phyloP scores from a whole-genome alignment of 148 eudicot species.

The Bassia scoparia region DNA sequence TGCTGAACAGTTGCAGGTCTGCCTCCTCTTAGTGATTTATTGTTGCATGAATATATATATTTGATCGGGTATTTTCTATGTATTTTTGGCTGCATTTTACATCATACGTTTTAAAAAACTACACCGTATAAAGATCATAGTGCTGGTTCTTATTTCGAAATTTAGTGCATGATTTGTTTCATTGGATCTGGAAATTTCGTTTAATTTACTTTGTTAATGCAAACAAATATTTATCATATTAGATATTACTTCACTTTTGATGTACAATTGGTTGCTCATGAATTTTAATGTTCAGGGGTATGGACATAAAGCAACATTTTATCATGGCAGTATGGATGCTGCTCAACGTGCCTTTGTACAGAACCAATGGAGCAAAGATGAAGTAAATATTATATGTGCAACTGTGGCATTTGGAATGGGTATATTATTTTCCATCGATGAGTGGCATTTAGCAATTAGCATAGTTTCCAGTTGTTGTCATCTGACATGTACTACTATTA shows the following conservation, averaged over 20 bases:
- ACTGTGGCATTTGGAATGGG: constrained; percentile 99
- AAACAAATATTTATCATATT: neutral
- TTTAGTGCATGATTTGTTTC: neutral
- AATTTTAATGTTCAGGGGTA: constrained; percentile 47
- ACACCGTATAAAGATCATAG: neutral
- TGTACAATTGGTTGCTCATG: neutral
- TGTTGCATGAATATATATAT: neutral
- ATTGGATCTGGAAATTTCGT: neutral
- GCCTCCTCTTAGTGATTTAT: constrained; percentile 13
- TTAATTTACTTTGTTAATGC: neutral
- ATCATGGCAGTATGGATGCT: constrained; percentile 95
- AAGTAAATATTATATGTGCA: constrained; percentile 91
- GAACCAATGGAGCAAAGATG: constrained; percentile 97
- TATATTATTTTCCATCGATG: constrained; percentile 32
- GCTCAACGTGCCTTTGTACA: constrained; percentile 71
- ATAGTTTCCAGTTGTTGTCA: constrained; percentile 11
- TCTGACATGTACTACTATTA: constrained; percentile 30
- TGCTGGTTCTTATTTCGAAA: neutral
- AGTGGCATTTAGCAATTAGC: constrained; percentile 16
- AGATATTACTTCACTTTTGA: neutral
- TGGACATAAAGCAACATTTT: constrained; percentile 87
- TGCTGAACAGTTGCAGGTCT: constrained; percentile 84
- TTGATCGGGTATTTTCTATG: neutral
- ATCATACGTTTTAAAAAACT: neutral
- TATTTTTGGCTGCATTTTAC: neutral